Evolutionary conservation across 2,329 filamentous ascomycete genomes (phyloP).

Genomic region (Verticillium nonalfalfae): DNA sequence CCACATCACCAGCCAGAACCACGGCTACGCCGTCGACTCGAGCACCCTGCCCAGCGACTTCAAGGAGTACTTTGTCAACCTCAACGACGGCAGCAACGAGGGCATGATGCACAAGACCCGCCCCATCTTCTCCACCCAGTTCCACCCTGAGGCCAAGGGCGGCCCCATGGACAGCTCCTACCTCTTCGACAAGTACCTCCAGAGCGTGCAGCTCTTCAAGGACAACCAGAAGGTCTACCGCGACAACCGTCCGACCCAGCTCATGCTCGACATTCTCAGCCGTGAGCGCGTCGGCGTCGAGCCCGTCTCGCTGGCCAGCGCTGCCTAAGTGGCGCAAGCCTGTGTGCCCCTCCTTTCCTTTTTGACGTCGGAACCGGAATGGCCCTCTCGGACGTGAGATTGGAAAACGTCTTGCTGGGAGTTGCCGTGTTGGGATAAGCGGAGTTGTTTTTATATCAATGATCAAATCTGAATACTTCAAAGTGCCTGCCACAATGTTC

Average conservation of each 20-base stretch:
- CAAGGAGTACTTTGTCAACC: conserved; percentile 97
- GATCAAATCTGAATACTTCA: neutral
- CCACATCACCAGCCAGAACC: conserved; percentile 98
- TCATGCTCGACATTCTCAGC: conserved; percentile 84
- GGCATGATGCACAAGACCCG: conserved; percentile 94
- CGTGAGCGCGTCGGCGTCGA: conserved; percentile 93
- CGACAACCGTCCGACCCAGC: conserved; percentile 80
- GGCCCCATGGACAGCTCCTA: conserved; percentile 94
- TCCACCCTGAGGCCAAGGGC: conserved; percentile 97
- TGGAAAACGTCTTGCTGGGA: neutral
- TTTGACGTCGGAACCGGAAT: neutral
- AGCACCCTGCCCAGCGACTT: conserved; percentile 77
- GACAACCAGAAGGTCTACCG: conserved; percentile 70
- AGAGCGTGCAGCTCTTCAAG: conserved; percentile 88
- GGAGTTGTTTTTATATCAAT: neutral
- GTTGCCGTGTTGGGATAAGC: neutral
- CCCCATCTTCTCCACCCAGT: conserved; percentile 97
- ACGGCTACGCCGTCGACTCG: conserved; percentile 91
- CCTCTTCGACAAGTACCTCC: conserved; percentile 92
- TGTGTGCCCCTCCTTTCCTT: neutral
- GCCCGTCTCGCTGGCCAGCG: conserved; percentile 51
- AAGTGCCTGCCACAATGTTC: neutral
- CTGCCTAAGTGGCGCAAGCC: conserved; percentile 25
- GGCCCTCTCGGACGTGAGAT: neutral
- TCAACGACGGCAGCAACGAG: conserved; percentile 97